Percentiles rank a stretch among this genome's conserved stretches.
Evolutionary conservation across 257 asterid genomes (phyloP).

Genomic region (Echium plantagineum): DNA sequence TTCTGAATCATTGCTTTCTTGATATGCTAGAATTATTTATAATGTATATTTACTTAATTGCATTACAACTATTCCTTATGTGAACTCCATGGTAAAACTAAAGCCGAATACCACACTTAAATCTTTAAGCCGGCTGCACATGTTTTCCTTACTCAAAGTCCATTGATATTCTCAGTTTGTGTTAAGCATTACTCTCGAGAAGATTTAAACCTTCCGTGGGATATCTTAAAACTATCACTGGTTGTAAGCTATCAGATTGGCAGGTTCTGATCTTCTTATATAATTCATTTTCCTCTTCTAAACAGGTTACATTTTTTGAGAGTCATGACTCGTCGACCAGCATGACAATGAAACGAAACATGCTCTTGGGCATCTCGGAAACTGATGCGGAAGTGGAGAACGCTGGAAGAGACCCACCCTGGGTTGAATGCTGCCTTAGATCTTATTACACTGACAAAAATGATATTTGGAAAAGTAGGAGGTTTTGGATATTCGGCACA

Average conservation of each 20-base stretch:
- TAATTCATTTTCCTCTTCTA: neutral
- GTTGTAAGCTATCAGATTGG: neutral
- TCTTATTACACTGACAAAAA: slow-evolving; percentile 39
- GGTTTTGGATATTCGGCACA: slow-evolving; percentile 45
- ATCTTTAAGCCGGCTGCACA: neutral
- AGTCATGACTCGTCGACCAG: slow-evolving; percentile 23
- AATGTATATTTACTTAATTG: too few relatives aligned
- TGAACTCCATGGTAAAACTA: neutral
- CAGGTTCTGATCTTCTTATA: neutral
- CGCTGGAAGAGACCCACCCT: slow-evolving; percentile 50
- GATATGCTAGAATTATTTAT: neutral
- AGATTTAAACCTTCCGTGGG: neutral
- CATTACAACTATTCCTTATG: neutral
- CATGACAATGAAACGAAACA: slow-evolving; percentile 31
- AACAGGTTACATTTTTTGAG: slow-evolving; percentile 46
- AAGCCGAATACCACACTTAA: neutral
- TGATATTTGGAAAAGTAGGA: slow-evolving; percentile 60
- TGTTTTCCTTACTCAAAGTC: neutral
- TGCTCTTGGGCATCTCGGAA: slow-evolving; percentile 44
- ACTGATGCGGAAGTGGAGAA: slow-evolving; percentile 11
- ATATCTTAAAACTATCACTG: neutral
- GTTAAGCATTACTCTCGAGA: neutral
- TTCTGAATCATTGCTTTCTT: neutral
- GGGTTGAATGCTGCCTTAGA: slow-evolving; percentile 59
- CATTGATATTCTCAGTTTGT: neutral